Conservation (phyloP, 306 rosid species). For the Senna siamea region DNA sequence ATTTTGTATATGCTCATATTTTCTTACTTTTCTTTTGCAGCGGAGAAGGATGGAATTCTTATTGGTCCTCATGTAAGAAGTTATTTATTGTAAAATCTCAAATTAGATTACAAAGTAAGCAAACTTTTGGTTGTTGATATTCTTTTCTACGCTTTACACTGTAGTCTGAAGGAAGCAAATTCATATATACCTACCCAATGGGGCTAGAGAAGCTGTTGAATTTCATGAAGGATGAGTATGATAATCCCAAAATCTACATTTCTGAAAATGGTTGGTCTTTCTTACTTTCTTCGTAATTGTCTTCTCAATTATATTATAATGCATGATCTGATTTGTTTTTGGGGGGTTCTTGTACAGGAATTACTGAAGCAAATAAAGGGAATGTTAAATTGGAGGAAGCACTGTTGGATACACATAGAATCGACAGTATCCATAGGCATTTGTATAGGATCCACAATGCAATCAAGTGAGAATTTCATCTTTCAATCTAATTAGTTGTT, state of each 20-base stretch:
- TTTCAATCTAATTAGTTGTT: no score
- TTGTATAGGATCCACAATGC: conserved; percentile 27
- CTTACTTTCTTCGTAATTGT: neutral
- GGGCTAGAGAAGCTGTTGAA: conserved; percentile 35
- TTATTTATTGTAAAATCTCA: neutral
- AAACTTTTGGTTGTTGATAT: neutral
- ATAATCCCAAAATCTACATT: neutral
- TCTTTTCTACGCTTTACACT: neutral
- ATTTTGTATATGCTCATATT: no score
- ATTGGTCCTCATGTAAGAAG: conserved; percentile 38
- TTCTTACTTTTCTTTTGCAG: neutral
- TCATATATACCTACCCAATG: conserved; percentile 32
- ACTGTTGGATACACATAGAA: conserved; percentile 33
- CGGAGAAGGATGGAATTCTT: conserved; percentile 5
- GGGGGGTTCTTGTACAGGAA: conserved; percentile 11
- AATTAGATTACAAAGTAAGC: neutral
- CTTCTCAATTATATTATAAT: neutral
- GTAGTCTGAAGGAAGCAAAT: conserved; percentile 29
- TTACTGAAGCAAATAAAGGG: neutral
- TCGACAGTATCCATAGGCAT: conserved; percentile 19
- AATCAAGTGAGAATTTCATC: conserved; percentile 22
- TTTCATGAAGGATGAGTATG: neutral
- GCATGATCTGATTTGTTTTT: neutral
- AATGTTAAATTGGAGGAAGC: conserved; percentile 1
- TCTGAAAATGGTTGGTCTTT: neutral